Conservation (phyloP, 1,139 yeast genomes). For the Pneumocystis canis region DNA sequence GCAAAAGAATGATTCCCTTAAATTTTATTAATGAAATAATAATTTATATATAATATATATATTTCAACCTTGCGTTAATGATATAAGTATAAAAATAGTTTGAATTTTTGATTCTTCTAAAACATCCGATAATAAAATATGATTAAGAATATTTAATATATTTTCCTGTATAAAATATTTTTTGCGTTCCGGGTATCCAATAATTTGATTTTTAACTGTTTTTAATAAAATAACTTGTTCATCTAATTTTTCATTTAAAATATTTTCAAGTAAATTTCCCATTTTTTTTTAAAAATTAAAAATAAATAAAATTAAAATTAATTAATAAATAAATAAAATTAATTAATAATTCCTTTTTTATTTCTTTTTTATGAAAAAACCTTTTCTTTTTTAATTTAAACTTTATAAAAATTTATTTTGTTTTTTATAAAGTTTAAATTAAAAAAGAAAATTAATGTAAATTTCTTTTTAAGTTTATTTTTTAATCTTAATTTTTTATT, state of each 20-base stretch:
- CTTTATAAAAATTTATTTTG: too few relatives aligned
- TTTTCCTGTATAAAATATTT: conserved; percentile 18
- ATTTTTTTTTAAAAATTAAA: background rate
- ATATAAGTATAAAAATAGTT: conserved; percentile 23
- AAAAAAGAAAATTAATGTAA: too few relatives aligned
- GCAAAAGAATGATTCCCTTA: background rate
- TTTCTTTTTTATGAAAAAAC: too few relatives aligned
- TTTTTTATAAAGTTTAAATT: too few relatives aligned
- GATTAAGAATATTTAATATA: conserved; percentile 19
- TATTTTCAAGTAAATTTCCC: background rate
- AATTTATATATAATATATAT: background rate
- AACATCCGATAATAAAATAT: conserved; percentile 16
- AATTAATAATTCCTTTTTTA: too few relatives aligned
- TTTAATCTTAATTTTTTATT: too few relatives aligned
- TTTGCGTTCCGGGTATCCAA: conserved; percentile 26
- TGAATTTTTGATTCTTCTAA: conserved; percentile 19
- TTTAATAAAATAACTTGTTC: conserved; percentile 16
- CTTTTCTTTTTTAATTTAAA: too few relatives aligned
- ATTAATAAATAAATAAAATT: too few relatives aligned
- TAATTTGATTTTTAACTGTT: conserved; percentile 23
- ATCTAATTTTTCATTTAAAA: background rate
- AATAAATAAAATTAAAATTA: too few relatives aligned
- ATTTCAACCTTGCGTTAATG: conserved; percentile 22
- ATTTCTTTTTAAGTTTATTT: too few relatives aligned
- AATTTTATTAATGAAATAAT: background rate